Evolutionary conservation across 2,329 filamentous ascomycete species (phyloP).

Genomic region (Penicillium brevicompactum): DNA sequence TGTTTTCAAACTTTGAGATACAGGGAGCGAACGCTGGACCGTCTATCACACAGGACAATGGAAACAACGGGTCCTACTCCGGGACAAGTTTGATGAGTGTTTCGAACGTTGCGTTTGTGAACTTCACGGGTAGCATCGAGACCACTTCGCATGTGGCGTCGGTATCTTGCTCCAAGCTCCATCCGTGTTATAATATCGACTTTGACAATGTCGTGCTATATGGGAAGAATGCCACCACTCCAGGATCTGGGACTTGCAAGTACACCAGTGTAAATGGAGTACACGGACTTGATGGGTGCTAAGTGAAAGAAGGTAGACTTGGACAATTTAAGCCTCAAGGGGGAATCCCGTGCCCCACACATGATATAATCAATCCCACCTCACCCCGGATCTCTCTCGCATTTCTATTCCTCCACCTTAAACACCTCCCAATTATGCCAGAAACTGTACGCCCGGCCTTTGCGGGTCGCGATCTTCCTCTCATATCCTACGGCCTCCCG

Average conservation of each 20-base stretch:
- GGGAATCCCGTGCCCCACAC: not conserved
- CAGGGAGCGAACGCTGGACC: constrained; percentile 49
- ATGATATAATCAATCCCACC: not conserved
- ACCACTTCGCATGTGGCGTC: constrained; percentile 37
- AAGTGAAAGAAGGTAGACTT: not conserved
- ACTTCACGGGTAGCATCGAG: constrained; percentile 54
- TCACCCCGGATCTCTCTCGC: not conserved
- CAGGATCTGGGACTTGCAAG: constrained; percentile 39
- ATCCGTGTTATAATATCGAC: constrained; percentile 55
- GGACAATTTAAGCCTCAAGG: no score
- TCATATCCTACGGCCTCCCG: constrained; percentile 51
- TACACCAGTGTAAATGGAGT: constrained; percentile 43
- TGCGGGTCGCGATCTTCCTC: constrained; percentile 38
- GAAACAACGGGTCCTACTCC: constrained; percentile 51
- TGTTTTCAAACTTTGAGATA: constrained; percentile 55
- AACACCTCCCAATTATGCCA: constrained; percentile 15
- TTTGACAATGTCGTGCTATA: constrained; percentile 47
- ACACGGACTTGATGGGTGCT: constrained; percentile 29
- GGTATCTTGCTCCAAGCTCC: constrained; percentile 51
- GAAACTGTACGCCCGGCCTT: constrained; percentile 41
- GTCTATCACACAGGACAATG: constrained; percentile 51
- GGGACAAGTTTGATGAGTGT: constrained; percentile 56
- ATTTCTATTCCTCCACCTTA: not conserved
- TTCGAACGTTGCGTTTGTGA: constrained; percentile 52
- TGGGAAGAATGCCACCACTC: constrained; percentile 33